Conservation (phyloP, 441 rosid genomes). For the Pelargonium australe region DNA sequence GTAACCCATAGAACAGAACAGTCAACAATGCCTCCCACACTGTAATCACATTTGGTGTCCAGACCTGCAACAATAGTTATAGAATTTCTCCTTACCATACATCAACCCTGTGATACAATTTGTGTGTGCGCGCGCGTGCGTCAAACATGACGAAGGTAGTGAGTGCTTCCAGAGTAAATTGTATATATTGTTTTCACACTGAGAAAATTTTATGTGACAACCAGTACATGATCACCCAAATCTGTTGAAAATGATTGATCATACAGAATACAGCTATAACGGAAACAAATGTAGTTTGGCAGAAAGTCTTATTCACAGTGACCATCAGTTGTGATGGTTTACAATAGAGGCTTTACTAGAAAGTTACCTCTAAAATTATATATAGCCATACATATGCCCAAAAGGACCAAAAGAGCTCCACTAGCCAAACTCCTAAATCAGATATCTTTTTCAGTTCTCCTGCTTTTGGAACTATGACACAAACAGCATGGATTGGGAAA, state of each 20-base stretch:
- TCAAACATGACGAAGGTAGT: constrained; percentile 1
- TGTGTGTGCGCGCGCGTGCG: not conserved
- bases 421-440: constrained; percentile 88
- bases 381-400: constrained; percentile 96
- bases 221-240: no score
- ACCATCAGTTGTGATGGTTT: no score
- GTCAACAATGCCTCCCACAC: constrained; percentile 81
- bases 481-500: constrained; percentile 90
- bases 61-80: constrained; percentile 44
- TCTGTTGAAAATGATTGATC: no score
- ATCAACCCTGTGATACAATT: not conserved
- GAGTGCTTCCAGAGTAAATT: constrained; percentile 2
- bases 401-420: constrained; percentile 93
- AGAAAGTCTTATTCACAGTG: no score
- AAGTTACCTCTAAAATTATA: constrained; percentile 76
- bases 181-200: not conserved
- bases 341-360: not conserved
- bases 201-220: no score
- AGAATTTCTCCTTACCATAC: constrained; percentile 9
- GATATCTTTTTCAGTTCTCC: constrained; percentile 91
- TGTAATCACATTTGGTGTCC: constrained; percentile 84
- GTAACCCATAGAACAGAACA: constrained; percentile 69
- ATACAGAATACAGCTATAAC: no score
- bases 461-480: constrained; percentile 87
- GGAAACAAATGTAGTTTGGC: no score